Evolutionary conservation across 169 alveolate genomes (phyloP), one percentile per base, ranked within the genome.

Genomic region (Cryptosporidium sp.): DNA sequence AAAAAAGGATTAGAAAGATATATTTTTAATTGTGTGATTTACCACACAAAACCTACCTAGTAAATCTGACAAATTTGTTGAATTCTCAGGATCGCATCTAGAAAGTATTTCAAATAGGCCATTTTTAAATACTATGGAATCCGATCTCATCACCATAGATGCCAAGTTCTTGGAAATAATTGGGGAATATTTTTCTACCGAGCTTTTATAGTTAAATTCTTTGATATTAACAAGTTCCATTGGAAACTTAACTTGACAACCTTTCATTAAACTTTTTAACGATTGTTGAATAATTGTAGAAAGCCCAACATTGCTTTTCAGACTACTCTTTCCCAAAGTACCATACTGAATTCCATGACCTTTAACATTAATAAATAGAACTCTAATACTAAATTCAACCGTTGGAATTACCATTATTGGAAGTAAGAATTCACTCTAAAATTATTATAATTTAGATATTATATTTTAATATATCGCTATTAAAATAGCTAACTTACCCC

Each of bases 281-380:
- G 75, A 5, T 23, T 80, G 89, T 26, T 80, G 89, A 44, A 80
- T 80, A 6, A 21, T 33, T 21, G 51, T 44, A 12, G 80, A 60
- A 16, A 80, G 44, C 2, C 89, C 89, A 39, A 31, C 26, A 39
- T 80, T 80, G 23, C 89, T 80, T 65, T 42, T 80, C 14, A 80
- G 23, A 48, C 75, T 62, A 29, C 80, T 62, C n/a, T 80, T 80
- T 39, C 75, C 75, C 75, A 80, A 45, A 10, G 89, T 62, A 16
- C 89, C 89, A 33, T 80, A 80, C 70, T 80, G 89, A 16, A 80
- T 80, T 26, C 68, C 89, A 45, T 80, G 75, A 5, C 80, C 75
- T 29, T 70, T 80, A n/a, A 80, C 80, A 29, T 80, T 80, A 39
- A 80, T 65, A 29, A 80, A 62, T 26, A 80, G 65, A 10, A 67